Evolutionary conservation across 306 rosid species (phyloP), one percentile per base, ranked within the genome.

Genomic region (Cicer yamashitae): DNA sequence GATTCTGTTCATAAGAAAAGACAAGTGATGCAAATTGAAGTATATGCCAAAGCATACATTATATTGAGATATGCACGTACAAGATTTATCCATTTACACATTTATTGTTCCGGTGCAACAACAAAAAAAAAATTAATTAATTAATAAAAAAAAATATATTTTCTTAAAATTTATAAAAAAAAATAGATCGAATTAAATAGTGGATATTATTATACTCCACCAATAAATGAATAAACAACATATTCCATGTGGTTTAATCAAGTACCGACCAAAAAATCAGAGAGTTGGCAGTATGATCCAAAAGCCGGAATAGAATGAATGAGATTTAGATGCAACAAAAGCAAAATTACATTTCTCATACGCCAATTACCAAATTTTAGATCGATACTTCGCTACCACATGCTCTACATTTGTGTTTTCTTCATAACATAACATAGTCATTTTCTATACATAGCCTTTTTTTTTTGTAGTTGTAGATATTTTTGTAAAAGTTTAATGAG

Each of bases 311-410:
- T 72, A 67, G 17, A 77, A 60, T 57, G 61, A 3, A 41, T 9
- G 14, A 22, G 25, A 22, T 22, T 22, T 1, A 53, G 63, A 62
- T 40, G 64, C 41, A 71, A 34, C 75, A 73, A 18, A 12, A 46
- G 34, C 15, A 76, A 69, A 70, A 70, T 20, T 75, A 62, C 74
- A 62, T 62, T 61, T 53, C 70, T 67, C 47, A 82, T 77, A 77
- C 43, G 70, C 82, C 85, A 77, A 78, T 71, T 13, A 11, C 8
- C 54, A 64, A 65, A 44, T 73, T 72, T 73, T 58, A 77, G 56
- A 68, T 58, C 57, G 3, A 65, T 48, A 34, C 60, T 53, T 0
- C 25, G 20, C 77, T 45, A 1, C 17, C 80, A 73, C 77, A 81
- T 75, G 80, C 18, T 50, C 22, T 17, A 22, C 25, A 22, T 5